Conservation (phyloP, 2,329 filamentous ascomycete genomes). For the Hymenoscyphus repandus region DNA sequence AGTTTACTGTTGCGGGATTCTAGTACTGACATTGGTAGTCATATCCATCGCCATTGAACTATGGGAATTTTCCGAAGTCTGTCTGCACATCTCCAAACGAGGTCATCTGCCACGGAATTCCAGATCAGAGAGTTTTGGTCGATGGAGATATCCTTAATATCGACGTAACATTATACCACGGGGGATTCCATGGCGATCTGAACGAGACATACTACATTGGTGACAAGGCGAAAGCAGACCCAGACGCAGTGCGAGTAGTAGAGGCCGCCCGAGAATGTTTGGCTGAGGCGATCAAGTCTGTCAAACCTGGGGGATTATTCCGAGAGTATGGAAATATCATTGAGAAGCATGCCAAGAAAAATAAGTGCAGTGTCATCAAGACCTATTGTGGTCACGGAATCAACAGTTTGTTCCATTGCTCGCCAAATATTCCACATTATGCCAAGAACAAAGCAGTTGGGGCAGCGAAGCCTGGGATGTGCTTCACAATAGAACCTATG, state of each 20-base stretch:
- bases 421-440: slow-evolving; percentile 94
- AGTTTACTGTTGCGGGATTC: not conserved
- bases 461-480: slow-evolving; percentile 92
- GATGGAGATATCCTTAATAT: slow-evolving; percentile 98
- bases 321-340: slow-evolving; percentile 91
- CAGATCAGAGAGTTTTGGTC: slow-evolving; percentile 77
- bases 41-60: slow-evolving; percentile 92
- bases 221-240: slow-evolving; percentile 75
- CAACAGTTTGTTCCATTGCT: slow-evolving; percentile 87
- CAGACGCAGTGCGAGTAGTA: slow-evolving; percentile 83
- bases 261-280: slow-evolving; percentile 87
- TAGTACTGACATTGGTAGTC: slow-evolving; percentile 49
- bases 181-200: slow-evolving; percentile 90
- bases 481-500: slow-evolving; percentile 99
- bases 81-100: slow-evolving; percentile 96
- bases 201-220: slow-evolving; percentile 99
- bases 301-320: slow-evolving; percentile 90
- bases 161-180: slow-evolving; percentile 90
- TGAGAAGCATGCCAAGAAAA: slow-evolving; percentile 86
- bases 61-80: slow-evolving; percentile 95
- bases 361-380: slow-evolving; percentile 84
- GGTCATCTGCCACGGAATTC: slow-evolving; percentile 97
- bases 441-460: slow-evolving; percentile 98
- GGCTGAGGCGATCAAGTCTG: slow-evolving; percentile 82
- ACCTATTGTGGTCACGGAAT: slow-evolving; percentile 96